phyloP scores from a whole-genome alignment of 2,329 filamentous ascomycete genomes.

The Claviceps sp. region DNA sequence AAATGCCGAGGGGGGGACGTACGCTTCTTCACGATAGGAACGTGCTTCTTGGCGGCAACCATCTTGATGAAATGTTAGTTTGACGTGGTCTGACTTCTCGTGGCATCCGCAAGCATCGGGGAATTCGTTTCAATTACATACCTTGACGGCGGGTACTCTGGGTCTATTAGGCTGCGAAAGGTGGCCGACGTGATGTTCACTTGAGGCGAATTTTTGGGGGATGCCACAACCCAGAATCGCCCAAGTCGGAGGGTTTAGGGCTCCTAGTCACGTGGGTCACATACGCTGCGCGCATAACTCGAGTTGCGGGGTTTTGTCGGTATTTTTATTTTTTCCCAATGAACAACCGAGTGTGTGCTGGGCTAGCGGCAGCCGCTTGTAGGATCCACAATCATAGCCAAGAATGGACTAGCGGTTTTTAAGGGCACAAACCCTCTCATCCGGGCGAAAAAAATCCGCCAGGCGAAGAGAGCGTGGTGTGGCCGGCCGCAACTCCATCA shows the following conservation, averaged over 20 bases:
- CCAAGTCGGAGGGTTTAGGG: conserved; percentile 22
- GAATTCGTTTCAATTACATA: conserved; percentile 11
- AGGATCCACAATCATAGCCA: background rate
- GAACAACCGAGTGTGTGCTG: background rate
- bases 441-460: conserved; percentile 11
- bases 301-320: background rate
- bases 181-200: conserved; percentile 22
- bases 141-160: conserved; percentile 29
- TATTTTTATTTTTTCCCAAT: background rate
- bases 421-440: conserved; percentile 22
- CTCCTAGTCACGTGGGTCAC: conserved; percentile 14
- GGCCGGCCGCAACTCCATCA: conserved; percentile 6
- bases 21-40: conserved; percentile 99
- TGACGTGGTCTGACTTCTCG: background rate
- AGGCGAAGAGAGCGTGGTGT: background rate
- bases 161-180: conserved; percentile 21
- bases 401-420: conserved; percentile 15
- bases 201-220: conserved; percentile 22
- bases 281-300: background rate
- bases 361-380: background rate
- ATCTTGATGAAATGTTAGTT: conserved; percentile 46
- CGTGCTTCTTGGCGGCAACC: conserved; percentile 98
- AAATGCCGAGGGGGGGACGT: conserved; percentile 36
- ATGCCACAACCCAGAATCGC: conserved; percentile 16
- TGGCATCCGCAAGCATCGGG: background rate